A percentile compares a stretch with the other conserved stretches of the same genome.
Evolutionary conservation across 2,329 filamentous ascomycete genomes (phyloP).

Genomic region (Phaeosphaeriaceae sp.): DNA sequence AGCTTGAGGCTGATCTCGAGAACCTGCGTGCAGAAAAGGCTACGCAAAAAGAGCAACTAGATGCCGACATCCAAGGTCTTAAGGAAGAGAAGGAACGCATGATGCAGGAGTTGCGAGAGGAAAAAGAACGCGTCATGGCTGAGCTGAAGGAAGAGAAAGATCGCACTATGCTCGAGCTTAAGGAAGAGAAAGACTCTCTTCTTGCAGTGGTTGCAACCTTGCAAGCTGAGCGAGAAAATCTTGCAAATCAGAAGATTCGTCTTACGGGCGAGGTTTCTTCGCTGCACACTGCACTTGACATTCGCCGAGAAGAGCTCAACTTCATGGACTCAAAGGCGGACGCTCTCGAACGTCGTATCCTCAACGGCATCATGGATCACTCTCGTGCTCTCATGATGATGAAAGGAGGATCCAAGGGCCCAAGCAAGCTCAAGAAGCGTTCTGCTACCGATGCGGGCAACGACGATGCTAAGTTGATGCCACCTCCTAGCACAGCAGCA

Average conservation of each 20-base stretch:
- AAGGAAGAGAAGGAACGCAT: slow-evolving; percentile 54
- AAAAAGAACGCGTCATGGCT: slow-evolving; percentile 52
- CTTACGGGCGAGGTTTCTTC: slow-evolving; percentile 87
- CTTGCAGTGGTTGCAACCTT: slow-evolving; percentile 65
- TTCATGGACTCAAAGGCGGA: slow-evolving; percentile 91
- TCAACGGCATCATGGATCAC: slow-evolving; percentile 96
- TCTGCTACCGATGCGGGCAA: slow-evolving; percentile 39
- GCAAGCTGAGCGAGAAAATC: slow-evolving; percentile 74
- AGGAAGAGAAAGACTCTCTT: slow-evolving; percentile 55
- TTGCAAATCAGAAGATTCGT: slow-evolving; percentile 79
- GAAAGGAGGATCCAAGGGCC: slow-evolving; percentile 60
- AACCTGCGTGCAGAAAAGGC: slow-evolving; percentile 59
- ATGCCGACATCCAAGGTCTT: slow-evolving; percentile 55
- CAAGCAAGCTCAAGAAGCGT: slow-evolving; percentile 44
- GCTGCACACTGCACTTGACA: slow-evolving; percentile 85
- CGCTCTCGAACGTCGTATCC: slow-evolving; percentile 85
- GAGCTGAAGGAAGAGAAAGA: slow-evolving; percentile 47
- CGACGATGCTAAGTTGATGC: slow-evolving; percentile 46
- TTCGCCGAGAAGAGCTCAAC: slow-evolving; percentile 89
- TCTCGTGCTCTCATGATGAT: slow-evolving; percentile 87
- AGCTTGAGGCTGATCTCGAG: slow-evolving; percentile 58
- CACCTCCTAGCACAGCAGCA: slow-evolving; percentile 43
- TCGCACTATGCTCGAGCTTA: slow-evolving; percentile 42
- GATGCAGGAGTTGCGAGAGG: slow-evolving; percentile 45
- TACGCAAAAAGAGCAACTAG: slow-evolving; percentile 68